These are phyloP conservation scores for Oidium heveae DNA, from an alignment of 2,329 filamentous ascomycete genomes.

Conservation along the genomic window DNA sequence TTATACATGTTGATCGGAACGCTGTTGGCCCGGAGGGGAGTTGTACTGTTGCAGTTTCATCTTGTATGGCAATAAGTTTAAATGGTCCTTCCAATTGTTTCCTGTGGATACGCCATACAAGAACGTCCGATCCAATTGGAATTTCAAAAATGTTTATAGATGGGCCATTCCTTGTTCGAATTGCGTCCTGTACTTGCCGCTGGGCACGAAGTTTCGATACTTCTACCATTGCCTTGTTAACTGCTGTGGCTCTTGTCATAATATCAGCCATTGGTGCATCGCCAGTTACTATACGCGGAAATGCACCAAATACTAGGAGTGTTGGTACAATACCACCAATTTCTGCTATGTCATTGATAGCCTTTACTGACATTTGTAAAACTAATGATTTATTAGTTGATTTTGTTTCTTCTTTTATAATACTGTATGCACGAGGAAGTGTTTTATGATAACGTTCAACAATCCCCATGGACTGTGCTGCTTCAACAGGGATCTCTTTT, in stretches of 20 bases:
- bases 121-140: neutral
- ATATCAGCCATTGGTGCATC: neutral
- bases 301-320: too few relatives aligned
- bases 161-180: too few relatives aligned
- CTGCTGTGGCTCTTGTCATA: neutral
- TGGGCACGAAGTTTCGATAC: conserved; percentile 1
- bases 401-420: neutral
- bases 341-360: too few relatives aligned
- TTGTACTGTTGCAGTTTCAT: neutral
- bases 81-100: neutral
- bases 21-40: neutral
- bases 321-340: too few relatives aligned
- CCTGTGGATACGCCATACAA: conserved; percentile 1
- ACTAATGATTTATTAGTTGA: too few relatives aligned
- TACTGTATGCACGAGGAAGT: neutral
- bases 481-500: neutral
- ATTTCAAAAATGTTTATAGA: neutral
- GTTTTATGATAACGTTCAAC: neutral
- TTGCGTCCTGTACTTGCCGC: conserved; percentile 1
- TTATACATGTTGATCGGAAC: neutral
- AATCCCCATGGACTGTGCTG: neutral
- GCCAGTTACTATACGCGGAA: too few relatives aligned
- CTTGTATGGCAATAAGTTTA: neutral
- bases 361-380: too few relatives aligned
- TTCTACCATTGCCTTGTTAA: conserved; percentile 3